These are phyloP conservation scores for Fusarium beomiforme DNA, from an alignment of 2,329 filamentous ascomycete genomes.

Conservation along the genomic window DNA sequence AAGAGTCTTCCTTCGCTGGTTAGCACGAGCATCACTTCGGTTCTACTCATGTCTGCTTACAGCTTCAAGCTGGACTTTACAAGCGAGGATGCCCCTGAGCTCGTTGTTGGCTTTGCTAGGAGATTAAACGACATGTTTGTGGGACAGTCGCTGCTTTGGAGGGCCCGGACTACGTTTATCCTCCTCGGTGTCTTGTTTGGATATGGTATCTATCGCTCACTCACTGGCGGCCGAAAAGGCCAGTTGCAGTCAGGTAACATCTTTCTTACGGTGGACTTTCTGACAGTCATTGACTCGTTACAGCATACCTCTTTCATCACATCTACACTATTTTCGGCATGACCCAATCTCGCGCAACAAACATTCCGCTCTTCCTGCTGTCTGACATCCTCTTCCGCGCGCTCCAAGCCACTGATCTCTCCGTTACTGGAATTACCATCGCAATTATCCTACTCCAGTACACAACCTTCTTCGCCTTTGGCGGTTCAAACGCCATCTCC, in stretches of 20 bases:
- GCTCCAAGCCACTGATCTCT: constrained; percentile 59
- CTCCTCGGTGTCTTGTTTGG: constrained; percentile 53
- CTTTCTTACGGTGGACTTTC: background rate
- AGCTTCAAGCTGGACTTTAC: constrained; percentile 93
- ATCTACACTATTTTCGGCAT: constrained; percentile 81
- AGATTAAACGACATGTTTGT: constrained; percentile 53
- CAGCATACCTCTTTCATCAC: constrained; percentile 68
- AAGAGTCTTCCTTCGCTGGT: constrained; percentile 54
- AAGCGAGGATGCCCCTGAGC: constrained; percentile 85
- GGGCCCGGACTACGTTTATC: constrained; percentile 62
- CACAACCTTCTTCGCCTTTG: constrained; percentile 87
- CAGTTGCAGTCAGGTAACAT: constrained; percentile 45
- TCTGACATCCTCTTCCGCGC: constrained; percentile 69
- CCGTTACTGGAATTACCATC: constrained; percentile 69
- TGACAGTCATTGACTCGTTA: constrained; percentile 10
- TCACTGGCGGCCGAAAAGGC: constrained; percentile 42
- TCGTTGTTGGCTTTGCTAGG: constrained; percentile 64
- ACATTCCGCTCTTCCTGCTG: constrained; percentile 85
- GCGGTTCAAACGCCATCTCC: constrained; percentile 93
- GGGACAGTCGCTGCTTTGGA: constrained; percentile 57
- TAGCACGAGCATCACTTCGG: constrained; percentile 53
- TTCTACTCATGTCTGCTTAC: constrained; percentile 66
- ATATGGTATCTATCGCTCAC: constrained; percentile 53
- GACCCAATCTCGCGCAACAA: constrained; percentile 86
- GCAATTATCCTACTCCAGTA: constrained; percentile 82